phyloP scores from a whole-genome alignment of 208 protist genomes.

The Trypanosoma conorhini region DNA sequence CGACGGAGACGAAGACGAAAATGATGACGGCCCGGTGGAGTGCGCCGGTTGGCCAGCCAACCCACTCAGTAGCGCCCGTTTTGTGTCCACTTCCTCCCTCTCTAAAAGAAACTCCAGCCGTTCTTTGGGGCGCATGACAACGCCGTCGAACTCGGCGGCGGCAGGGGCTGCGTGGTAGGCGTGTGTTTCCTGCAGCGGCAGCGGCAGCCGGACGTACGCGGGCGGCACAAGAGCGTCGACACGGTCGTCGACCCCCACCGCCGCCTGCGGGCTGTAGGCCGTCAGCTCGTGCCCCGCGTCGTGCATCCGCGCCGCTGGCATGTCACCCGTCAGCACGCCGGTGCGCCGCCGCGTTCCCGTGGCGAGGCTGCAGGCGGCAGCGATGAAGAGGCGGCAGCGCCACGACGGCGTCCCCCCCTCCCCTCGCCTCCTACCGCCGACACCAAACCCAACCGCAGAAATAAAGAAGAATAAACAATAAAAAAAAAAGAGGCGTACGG shows the following conservation, averaged over 20 bases:
- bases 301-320: neutral
- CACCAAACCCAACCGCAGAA: too few species aligned
- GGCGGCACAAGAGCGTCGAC: conserved; percentile 16
- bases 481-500: too few species aligned
- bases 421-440: too few species aligned
- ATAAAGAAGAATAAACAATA: too few species aligned
- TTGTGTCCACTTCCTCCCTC: conserved; percentile 22
- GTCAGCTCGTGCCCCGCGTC: neutral
- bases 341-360: too few species aligned
- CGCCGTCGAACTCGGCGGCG: neutral
- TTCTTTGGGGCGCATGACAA: neutral
- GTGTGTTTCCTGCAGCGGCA: conserved; percentile 17
- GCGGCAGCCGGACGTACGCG: conserved; percentile 1
- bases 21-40: neutral
- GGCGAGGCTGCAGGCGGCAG: too few species aligned
- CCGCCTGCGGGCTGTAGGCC: neutral
- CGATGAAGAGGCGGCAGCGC: too few species aligned
- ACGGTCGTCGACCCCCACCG: neutral
- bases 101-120: neutral
- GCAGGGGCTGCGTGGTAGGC: neutral
- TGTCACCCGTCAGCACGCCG: too few species aligned
- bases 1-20: conserved; percentile 7
- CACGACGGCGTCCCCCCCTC: too few species aligned
- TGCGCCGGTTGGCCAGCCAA: conserved; percentile 30
- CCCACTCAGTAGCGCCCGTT: conserved; percentile 49